Conservation (phyloP, 2,329 filamentous ascomycete genomes). For the Sporothrix euskadiensis region DNA sequence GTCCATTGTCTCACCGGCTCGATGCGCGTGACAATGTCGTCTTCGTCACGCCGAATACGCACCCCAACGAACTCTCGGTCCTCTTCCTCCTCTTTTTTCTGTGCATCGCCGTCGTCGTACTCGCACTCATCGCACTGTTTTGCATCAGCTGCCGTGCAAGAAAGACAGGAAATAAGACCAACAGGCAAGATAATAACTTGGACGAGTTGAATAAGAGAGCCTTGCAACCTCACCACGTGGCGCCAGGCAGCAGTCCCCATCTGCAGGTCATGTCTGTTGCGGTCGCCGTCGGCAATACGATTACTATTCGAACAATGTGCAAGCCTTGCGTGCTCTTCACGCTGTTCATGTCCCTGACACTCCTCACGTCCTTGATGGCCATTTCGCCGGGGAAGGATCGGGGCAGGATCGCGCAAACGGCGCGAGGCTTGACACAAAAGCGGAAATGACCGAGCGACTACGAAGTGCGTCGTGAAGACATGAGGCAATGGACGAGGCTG, state of each 20-base stretch:
- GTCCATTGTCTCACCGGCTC: neutral
- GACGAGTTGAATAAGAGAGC: neutral
- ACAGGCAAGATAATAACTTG: neutral
- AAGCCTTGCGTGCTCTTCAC: neutral
- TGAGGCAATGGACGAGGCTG: neutral
- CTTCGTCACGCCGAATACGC: conserved; percentile 21
- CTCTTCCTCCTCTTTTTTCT: neutral
- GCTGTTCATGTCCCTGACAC: neutral
- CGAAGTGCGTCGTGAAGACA: too few relatives aligned
- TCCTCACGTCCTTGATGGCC: neutral
- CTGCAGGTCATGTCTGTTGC: neutral
- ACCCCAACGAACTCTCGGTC: conserved; percentile 18
- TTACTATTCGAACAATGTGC: neutral
- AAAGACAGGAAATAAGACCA: neutral
- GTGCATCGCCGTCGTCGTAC: conserved; percentile 21
- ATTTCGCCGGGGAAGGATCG: neutral
- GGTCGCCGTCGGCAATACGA: neutral
- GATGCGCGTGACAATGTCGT: neutral
- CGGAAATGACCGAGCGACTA: neutral
- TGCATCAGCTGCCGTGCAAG: conserved; percentile 14
- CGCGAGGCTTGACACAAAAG: neutral
- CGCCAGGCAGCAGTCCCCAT: conserved; percentile 11
- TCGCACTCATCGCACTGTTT: conserved; percentile 8
- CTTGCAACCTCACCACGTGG: neutral
- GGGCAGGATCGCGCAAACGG: neutral